A percentile compares a stretch with the other conserved stretches of the same genome.
These are phyloP conservation scores for Candida sp. DNA, from an alignment of 1,139 yeast species.

Conservation along the genomic window DNA sequence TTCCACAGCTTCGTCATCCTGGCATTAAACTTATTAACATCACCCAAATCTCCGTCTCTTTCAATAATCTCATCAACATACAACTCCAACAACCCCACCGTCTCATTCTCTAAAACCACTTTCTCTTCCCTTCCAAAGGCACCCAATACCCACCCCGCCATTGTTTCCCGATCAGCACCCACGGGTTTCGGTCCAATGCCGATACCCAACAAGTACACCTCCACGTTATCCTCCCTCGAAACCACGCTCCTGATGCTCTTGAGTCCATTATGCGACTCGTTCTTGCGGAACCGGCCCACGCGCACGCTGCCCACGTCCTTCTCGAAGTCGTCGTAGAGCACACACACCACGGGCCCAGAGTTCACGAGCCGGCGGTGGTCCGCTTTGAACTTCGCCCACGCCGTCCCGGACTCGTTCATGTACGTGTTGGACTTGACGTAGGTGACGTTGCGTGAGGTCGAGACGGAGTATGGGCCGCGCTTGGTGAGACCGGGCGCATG, in stretches of 20 bases:
- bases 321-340: conserved; percentile 49
- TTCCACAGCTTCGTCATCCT: conserved; percentile 16
- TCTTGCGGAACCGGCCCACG: conserved; percentile 31
- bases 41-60: conserved; percentile 19
- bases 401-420: conserved; percentile 46
- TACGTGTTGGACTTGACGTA: conserved; percentile 42
- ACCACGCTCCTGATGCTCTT: conserved; percentile 22
- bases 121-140: conserved; percentile 25
- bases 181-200: conserved; percentile 52
- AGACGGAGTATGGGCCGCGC: conserved; percentile 26
- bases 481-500: conserved; percentile 17
- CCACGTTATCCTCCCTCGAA: conserved; percentile 7
- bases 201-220: conserved; percentile 37
- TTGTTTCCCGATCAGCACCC: conserved; percentile 32
- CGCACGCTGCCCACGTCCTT: conserved; percentile 30
- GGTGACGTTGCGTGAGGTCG: conserved; percentile 21
- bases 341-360: conserved; percentile 20
- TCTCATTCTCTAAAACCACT: conserved; percentile 17
- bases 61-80: conserved; percentile 23
- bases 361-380: conserved; percentile 18
- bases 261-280: conserved; percentile 48
- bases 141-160: conserved; percentile 47
- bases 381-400: conserved; percentile 28
- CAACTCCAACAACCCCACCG: conserved; percentile 20
- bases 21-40: conserved; percentile 25